A percentile compares a stretch with the other conserved stretches of the same genome.
Conservation (phyloP, 352 stramenopile species). For the Globisporangium canariense region DNA sequence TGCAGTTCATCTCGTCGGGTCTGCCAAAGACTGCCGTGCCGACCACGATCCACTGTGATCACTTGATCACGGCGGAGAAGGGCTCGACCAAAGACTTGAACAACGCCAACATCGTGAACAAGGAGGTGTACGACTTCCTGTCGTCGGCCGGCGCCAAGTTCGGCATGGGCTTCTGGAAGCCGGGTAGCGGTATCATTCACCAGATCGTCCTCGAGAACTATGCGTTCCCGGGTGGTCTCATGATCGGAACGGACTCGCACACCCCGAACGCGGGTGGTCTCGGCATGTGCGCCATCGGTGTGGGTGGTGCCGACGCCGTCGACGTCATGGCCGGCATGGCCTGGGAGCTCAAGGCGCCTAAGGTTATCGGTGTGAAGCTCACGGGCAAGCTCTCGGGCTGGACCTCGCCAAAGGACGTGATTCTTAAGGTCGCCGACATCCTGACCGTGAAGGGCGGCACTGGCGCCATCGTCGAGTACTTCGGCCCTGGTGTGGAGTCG, state of each 20-base stretch:
- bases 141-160: conserved; percentile 91
- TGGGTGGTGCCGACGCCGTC: conserved; percentile 90
- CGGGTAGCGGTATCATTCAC: conserved; percentile 92
- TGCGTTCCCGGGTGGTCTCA: conserved; percentile 92
- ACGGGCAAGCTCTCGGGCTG: conserved; percentile 91
- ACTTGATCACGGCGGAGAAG: conserved; percentile 94
- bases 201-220: conserved; percentile 96
- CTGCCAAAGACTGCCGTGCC: conserved; percentile 91
- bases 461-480: conserved; percentile 93
- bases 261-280: conserved; percentile 92
- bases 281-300: conserved; percentile 92
- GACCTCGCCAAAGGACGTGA: conserved; percentile 93
- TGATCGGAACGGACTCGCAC: conserved; percentile 95
- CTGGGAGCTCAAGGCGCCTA: conserved; percentile 94
- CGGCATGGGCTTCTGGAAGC: conserved; percentile 94
- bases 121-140: conserved; percentile 93
- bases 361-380: conserved; percentile 94
- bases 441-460: conserved; percentile 93
- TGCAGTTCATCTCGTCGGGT: conserved; percentile 94
- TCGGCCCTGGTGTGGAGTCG: conserved; percentile 89
- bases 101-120: conserved; percentile 88
- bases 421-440: conserved; percentile 93
- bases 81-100: conserved; percentile 84
- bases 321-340: conserved; percentile 94
- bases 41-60: conserved; percentile 93